phyloP scores from a whole-genome alignment of 1,139 yeast genomes.

The Insectozyma bohioensis region DNA sequence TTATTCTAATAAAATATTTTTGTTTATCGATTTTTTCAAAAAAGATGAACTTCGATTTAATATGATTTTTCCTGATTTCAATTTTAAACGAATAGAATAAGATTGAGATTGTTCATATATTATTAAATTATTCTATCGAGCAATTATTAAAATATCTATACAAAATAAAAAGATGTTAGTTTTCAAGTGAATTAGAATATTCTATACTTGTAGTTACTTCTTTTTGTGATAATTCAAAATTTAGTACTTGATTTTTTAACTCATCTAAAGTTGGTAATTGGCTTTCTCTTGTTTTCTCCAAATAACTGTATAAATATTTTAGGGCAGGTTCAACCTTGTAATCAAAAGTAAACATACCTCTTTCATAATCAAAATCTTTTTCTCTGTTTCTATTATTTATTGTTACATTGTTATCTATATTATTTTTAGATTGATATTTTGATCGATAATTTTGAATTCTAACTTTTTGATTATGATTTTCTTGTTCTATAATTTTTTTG shows the following conservation, averaged over 20 bases:
- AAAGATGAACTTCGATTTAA: too few species aligned
- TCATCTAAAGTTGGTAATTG: slow-evolving; percentile 1
- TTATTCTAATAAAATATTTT: too few species aligned
- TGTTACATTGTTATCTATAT: too few species aligned
- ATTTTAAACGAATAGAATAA: too few species aligned
- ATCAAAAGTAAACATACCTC: slow-evolving; percentile 26
- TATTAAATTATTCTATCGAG: too few species aligned
- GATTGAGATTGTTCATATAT: too few species aligned
- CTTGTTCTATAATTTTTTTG: slow-evolving; percentile 11
- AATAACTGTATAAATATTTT: slow-evolving; percentile 4
- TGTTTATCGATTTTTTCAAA: too few species aligned
- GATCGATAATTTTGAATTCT: slow-evolving; percentile 13
- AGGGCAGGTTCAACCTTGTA: slow-evolving; percentile 14
- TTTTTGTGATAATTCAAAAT: slow-evolving; percentile 12
- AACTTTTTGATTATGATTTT: slow-evolving; percentile 14
- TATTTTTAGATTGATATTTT: slow-evolving; percentile 3
- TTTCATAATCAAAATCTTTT: slow-evolving; percentile 19
- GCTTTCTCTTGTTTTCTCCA: slow-evolving; percentile 1
- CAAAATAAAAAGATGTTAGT: neutral
- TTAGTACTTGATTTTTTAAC: slow-evolving; percentile 3
- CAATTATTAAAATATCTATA: too few species aligned
- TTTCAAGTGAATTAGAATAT: neutral
- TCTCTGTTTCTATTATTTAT: neutral
- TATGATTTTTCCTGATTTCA: too few species aligned
- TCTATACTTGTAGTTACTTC: slow-evolving; percentile 11